These are phyloP conservation scores for Phaseolus lunatus DNA, from an alignment of 306 rosid genomes.

Conservation along the genomic window DNA sequence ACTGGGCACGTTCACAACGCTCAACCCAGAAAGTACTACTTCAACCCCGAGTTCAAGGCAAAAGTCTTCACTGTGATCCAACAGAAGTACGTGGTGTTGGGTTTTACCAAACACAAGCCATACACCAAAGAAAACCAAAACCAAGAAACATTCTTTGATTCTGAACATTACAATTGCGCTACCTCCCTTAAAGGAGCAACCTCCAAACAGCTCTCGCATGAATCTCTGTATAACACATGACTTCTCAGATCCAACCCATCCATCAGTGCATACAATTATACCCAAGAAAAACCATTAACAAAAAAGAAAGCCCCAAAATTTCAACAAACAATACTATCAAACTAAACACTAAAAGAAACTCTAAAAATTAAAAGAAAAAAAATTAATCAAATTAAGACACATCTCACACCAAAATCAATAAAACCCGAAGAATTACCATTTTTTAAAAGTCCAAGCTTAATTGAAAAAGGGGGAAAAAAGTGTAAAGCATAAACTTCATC, in stretches of 20 bases:
- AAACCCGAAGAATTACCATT: conserved; percentile 44
- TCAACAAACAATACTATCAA: conserved; percentile 43
- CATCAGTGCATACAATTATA: conserved; percentile 49
- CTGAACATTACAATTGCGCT: conserved; percentile 62
- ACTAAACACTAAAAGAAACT: conserved; percentile 24
- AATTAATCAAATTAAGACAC: conserved; percentile 47
- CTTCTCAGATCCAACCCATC: conserved; percentile 73
- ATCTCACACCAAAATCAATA: conserved; percentile 43
- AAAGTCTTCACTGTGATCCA: conserved; percentile 62
- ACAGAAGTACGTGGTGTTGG: conserved; percentile 56
- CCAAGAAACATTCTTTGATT: conserved; percentile 52
- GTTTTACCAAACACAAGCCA: conserved; percentile 64
- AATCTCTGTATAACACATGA: conserved; percentile 62
- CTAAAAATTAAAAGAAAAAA: not conserved
- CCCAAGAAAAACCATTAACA: conserved; percentile 35
- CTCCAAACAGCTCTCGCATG: conserved; percentile 54
- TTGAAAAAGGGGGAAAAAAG: conserved; percentile 24
- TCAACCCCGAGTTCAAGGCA: conserved; percentile 54
- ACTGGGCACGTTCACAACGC: conserved; percentile 41
- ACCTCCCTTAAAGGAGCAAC: conserved; percentile 51
- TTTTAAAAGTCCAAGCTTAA: conserved; percentile 42
- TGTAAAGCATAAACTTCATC: conserved; percentile 39
- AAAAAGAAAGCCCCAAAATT: conserved; percentile 32
- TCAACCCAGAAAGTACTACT: conserved; percentile 56
- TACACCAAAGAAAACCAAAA: conserved; percentile 54